Evolutionary conservation across 1,139 yeast species (phyloP).

Genomic region (Suhomyces panamericanus): DNA sequence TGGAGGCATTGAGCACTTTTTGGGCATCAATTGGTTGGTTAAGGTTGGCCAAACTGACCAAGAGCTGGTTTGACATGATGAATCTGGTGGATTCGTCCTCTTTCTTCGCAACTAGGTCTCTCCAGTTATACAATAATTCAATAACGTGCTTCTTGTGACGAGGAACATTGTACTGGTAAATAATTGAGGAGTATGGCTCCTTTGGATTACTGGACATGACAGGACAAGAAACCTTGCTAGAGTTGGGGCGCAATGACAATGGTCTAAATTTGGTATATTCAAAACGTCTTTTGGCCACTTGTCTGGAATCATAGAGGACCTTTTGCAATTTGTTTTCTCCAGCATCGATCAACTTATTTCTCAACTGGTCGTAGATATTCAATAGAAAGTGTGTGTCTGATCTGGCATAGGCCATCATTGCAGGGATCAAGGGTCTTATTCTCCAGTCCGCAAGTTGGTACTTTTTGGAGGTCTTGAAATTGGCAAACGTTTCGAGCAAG

Average conservation of each 20-base stretch:
- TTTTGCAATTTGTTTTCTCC: slow-evolving; percentile 47
- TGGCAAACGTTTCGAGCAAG: slow-evolving; percentile 75
- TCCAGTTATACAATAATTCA: slow-evolving; percentile 71
- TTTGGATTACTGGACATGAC: slow-evolving; percentile 45
- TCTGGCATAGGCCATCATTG: slow-evolving; percentile 85
- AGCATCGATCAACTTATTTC: slow-evolving; percentile 56
- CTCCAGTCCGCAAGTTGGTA: slow-evolving; percentile 99
- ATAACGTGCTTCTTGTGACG: slow-evolving; percentile 55
- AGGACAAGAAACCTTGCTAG: slow-evolving; percentile 45
- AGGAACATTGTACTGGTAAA: slow-evolving; percentile 68
- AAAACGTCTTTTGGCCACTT: slow-evolving; percentile 78
- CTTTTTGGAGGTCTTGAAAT: slow-evolving; percentile 86
- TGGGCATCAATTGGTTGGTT: slow-evolving; percentile 56
- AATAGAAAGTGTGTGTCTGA: slow-evolving; percentile 93
- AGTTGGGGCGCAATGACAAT: slow-evolving; percentile 18
- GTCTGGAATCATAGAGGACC: slow-evolving; percentile 77
- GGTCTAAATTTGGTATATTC: slow-evolving; percentile 72
- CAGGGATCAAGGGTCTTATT: slow-evolving; percentile 73
- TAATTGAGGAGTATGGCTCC: slow-evolving; percentile 60
- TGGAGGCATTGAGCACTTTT: slow-evolving; percentile 56
- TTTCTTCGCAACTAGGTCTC: slow-evolving; percentile 71
- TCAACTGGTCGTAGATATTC: slow-evolving; percentile 74
- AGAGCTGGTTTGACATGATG: slow-evolving; percentile 78
- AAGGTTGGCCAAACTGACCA: slow-evolving; percentile 60
- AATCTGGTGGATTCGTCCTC: slow-evolving; percentile 84